Base-by-base conservation (phyloP, 352 stramenopile species). In the Peronospora tabacina region DNA sequence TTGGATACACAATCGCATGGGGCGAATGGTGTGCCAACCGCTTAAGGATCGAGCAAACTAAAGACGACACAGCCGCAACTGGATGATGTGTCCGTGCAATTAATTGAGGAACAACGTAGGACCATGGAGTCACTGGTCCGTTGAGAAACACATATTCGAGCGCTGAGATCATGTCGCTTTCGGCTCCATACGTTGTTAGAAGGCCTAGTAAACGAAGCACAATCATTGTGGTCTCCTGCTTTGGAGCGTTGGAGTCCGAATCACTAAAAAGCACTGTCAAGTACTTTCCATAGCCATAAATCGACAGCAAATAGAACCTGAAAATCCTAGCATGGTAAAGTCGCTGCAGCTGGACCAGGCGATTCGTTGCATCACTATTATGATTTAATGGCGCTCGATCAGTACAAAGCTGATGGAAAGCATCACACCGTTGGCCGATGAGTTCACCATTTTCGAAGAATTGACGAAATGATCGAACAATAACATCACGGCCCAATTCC, bases 1-100 rank as follows among this genome's bases (percentile, higher is more conserved):
- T 74, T 11, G 80, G 80, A 58, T 90, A 94, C 13, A 88, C 77
- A 28, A 94, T 67, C 7, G 79, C 38, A 42, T 89, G 66, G 2
- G 82, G 76, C 5, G 61, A 83, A 20, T 80, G 59, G 13, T 59
- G 65, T 30, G 77, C 81, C 36, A 94, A 65, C 7, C 83, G 68
- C 28, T 75, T 64, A 2, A 94, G 70, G 49, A 94, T 59, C 0
- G 60, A 38, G n/a, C 59, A 65, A 12, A 94, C 61, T 12, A 80
- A 53, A 8, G 53, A 66, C 1, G 80, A 78, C 7, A 90, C 72
- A 8, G 32, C 49, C 32, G 48, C 15, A 19, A 82, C 45, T 2
- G 83, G 78, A 40, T 94, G 79, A 29, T 64, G 54, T n/a, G 66
- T 66, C 22, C 79, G 69, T 29, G 81, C 67, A 0, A 94, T 66